Evolutionary conservation across 1,284 basidiomycete species (phyloP), one percentile per base, ranked within the genome.

Genomic region (Erythrobasidium hasegawianum): DNA sequence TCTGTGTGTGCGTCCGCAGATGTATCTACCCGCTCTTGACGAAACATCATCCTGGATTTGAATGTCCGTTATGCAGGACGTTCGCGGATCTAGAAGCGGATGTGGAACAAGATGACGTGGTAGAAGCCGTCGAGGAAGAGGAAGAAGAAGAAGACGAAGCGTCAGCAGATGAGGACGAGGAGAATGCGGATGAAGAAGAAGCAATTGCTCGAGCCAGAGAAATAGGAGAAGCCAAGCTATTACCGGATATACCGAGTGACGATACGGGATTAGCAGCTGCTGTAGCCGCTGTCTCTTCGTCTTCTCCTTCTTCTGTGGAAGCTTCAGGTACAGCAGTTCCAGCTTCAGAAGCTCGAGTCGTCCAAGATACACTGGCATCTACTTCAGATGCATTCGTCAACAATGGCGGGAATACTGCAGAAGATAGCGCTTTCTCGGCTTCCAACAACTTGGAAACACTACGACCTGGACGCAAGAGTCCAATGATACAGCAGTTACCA

Each of bases 11-110:
- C 41, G n/a, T n/a, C n/a, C 97, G 90, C 84, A 97, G 97, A 78
- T 98, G 96, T 78, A 95, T 98, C 71, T 85, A 92, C 0, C 94
- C 93, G 0, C 81, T 97, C 16, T 83, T 98, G 49, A 84, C 88
- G 72, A 78, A 83, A 40, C 93, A 97, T 78, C 86, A 95, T 73
- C 91, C 95, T 0, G 89, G 90, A 2, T 98, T 98, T 79, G 90
- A 87, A 7, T 98, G 95, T 74, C 96, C 95, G 0, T 84, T 98
- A 8, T 98, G 95, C 78, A 72, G 79, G 11, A 77, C 76, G 3
- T 67, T 72, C 76, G 92, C 92, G 11, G 90, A 97, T 76, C 83
- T 98, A 13, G 93, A 97, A 59, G 93, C 94, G 67, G 95, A 98
- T 75, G 93, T 97, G 41, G 94, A 97, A 77, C 81, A 90, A 0